Evolutionary conservation across 306 rosid genomes (phyloP).

Genomic region (Coriaria nepalensis): DNA sequence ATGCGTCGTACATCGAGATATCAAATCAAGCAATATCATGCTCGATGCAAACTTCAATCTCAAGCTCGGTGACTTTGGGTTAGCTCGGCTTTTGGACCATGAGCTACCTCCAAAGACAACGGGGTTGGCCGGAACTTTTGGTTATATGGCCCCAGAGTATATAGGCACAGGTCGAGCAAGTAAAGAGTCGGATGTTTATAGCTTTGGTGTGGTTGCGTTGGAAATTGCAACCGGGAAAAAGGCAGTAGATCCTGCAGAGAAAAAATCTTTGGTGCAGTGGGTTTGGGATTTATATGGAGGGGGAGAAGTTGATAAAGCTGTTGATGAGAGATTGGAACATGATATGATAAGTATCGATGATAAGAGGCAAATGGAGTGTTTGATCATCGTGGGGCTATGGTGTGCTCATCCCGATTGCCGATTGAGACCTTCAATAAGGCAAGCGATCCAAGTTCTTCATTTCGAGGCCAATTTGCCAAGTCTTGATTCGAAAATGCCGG

Average conservation of each 20-base stretch:
- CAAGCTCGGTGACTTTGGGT: conserved; percentile 5
- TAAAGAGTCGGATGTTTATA: conserved; percentile 2
- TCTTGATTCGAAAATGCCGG: neutral
- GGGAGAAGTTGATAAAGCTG: neutral
- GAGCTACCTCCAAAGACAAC: neutral
- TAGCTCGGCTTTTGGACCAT: neutral
- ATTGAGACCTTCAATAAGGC: neutral
- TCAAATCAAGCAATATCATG: conserved; percentile 1
- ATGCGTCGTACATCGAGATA: conserved; percentile 1
- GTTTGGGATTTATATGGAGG: conserved; percentile 4
- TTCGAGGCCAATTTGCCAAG: neutral
- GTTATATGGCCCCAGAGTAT: neutral
- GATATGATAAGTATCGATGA: too few species aligned
- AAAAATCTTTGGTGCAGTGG: neutral
- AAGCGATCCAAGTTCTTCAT: neutral
- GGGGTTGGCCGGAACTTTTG: conserved; percentile 1
- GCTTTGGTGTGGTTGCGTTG: conserved; percentile 3
- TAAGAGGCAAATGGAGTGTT: neutral
- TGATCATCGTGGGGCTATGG: neutral
- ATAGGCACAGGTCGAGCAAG: too few species aligned
- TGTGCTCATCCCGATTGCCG: neutral
- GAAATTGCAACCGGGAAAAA: neutral
- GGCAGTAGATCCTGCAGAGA: neutral
- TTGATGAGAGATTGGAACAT: neutral
- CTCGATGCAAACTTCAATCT: neutral